Conservation (phyloP, 345 rosid genomes). For the Murraya koenigii region DNA sequence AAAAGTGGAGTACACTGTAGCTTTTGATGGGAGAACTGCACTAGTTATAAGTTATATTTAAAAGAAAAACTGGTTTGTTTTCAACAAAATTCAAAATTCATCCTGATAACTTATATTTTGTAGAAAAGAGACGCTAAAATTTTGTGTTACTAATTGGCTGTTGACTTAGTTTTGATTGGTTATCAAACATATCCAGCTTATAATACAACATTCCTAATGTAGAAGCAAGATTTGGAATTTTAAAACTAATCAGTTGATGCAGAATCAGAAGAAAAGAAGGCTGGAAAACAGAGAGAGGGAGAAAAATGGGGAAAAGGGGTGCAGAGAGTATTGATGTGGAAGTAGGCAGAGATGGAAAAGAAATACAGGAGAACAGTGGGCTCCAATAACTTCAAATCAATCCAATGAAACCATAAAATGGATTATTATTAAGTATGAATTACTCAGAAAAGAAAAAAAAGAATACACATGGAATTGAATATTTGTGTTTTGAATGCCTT, state of each 20-base stretch:
- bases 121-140: neutral
- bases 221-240: neutral
- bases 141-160: neutral
- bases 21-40: neutral
- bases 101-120: neutral
- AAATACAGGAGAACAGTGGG: neutral
- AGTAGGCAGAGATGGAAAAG: neutral
- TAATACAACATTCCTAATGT: neutral
- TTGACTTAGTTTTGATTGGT: neutral
- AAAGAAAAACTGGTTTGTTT: neutral
- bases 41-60: neutral
- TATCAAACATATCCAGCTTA: neutral
- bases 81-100: neutral
- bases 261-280: neutral
- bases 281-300: neutral
- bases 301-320: neutral
- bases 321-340: too few species aligned
- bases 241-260: neutral
- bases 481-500: neutral
- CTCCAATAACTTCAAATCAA: neutral
- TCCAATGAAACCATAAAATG: neutral
- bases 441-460: neutral
- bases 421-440: neutral
- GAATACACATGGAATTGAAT: neutral
- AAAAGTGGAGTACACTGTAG: neutral